phyloP scores from a whole-genome alignment of 1,284 basidiomycete genomes.

The Takashimella koratensis region DNA sequence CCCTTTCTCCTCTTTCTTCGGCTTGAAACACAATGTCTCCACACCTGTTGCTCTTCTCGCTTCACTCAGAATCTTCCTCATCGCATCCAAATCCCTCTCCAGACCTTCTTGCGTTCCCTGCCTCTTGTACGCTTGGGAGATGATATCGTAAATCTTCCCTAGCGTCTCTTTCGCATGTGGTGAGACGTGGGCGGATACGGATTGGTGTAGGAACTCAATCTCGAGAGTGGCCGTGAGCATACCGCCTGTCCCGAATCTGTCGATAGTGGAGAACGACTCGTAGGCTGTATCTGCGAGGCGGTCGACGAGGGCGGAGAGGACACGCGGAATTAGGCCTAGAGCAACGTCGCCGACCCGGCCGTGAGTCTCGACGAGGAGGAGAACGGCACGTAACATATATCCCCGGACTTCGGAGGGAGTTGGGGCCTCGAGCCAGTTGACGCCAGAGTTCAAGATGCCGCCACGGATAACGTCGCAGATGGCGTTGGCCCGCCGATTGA shows the following conservation, averaged over 20 bases:
- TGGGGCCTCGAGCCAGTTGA: slow-evolving; percentile 88
- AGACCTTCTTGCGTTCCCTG: slow-evolving; percentile 70
- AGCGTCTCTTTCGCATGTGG: slow-evolving; percentile 73
- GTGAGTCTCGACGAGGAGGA: slow-evolving; percentile 87
- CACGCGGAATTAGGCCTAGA: slow-evolving; percentile 72
- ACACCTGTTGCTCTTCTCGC: slow-evolving; percentile 85
- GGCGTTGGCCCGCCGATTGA: slow-evolving; percentile 67
- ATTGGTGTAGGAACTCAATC: slow-evolving; percentile 98
- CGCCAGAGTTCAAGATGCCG: slow-evolving; percentile 72
- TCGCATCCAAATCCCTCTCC: slow-evolving; percentile 80
- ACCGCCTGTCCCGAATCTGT: slow-evolving; percentile 92
- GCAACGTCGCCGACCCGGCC: slow-evolving; percentile 81
- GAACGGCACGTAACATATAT: slow-evolving; percentile 86
- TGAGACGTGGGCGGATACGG: slow-evolving; percentile 61
- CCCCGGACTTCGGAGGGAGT: slow-evolving; percentile 88
- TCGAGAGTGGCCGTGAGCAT: slow-evolving; percentile 89
- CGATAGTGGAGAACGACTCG: slow-evolving; percentile 77
- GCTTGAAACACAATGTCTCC: slow-evolving; percentile 75
- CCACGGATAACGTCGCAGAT: slow-evolving; percentile 67
- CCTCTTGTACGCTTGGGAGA: slow-evolving; percentile 81
- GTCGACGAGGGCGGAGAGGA: slow-evolving; percentile 77
- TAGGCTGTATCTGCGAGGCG: slow-evolving; percentile 77
- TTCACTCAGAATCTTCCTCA: slow-evolving; percentile 84
- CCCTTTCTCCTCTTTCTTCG: background rate
- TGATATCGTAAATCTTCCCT: slow-evolving; percentile 88